Percentiles rank a stretch among this genome's conserved stretches.
phyloP scores from a whole-genome alignment of 2,329 filamentous ascomycete species.

The Cercospora sesami region DNA sequence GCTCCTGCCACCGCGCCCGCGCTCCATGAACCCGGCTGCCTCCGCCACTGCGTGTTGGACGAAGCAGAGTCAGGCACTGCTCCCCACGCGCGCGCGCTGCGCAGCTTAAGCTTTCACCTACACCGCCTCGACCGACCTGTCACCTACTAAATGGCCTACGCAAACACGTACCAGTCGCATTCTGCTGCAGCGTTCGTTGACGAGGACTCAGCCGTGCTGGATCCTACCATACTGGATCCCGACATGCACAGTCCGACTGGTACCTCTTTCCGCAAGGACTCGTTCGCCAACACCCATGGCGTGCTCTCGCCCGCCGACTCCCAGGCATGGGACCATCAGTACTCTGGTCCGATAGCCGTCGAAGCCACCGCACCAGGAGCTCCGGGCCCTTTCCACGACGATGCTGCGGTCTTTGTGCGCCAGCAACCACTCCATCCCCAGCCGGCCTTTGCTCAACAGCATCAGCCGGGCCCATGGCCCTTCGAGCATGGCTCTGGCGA shows the following conservation, averaged over 20 bases:
- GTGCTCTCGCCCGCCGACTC: conserved; percentile 37
- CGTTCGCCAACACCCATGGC: conserved; percentile 37
- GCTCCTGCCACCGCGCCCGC: conserved; percentile 11
- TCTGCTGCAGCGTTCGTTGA: conserved; percentile 32
- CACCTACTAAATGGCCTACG: conserved; percentile 33
- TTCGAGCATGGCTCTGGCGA: conserved; percentile 65
- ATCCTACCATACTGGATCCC: conserved; percentile 35
- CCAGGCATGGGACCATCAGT: conserved; percentile 37
- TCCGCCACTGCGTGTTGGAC: conserved; percentile 18
- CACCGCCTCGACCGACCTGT: conserved; percentile 12
- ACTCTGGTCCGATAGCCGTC: conserved; percentile 23
- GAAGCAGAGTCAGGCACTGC: conserved; percentile 22
- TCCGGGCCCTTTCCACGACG: conserved; percentile 28
- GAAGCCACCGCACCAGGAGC: conserved; percentile 28
- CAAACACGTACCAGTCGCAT: conserved; percentile 30
- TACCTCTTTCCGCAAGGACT: conserved; percentile 37
- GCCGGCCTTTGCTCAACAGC: conserved; percentile 66
- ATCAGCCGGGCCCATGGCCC: conserved; percentile 57
- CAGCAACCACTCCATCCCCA: conserved; percentile 38
- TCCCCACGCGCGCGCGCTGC: conserved; percentile 1
- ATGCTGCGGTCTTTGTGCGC: conserved; percentile 29
- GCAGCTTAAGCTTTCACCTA: conserved; percentile 13
- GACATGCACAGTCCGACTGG: conserved; percentile 37
- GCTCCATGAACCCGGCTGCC: conserved; percentile 15
- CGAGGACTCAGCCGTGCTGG: conserved; percentile 33